A percentile compares a stretch with the other conserved stretches of the same genome.
These are phyloP conservation scores for Fusarium humuli DNA, from an alignment of 2,329 filamentous ascomycete species.

Conservation along the genomic window DNA sequence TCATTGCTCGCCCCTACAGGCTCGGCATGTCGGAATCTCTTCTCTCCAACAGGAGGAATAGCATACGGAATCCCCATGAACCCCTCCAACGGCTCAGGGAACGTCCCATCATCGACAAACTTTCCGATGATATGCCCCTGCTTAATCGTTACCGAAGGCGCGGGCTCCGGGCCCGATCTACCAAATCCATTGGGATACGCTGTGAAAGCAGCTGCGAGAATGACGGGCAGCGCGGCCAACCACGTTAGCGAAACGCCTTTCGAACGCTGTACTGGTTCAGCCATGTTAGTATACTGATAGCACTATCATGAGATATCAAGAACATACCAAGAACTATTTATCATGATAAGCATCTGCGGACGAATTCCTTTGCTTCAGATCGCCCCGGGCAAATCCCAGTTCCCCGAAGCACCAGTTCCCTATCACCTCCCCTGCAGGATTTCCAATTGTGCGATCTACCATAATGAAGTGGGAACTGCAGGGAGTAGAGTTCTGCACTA, in stretches of 20 bases:
- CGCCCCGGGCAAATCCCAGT: neutral
- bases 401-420: constrained; percentile 17
- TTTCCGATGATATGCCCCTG: constrained; percentile 50
- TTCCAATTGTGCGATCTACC: neutral
- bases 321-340: constrained; percentile 12
- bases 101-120: constrained; percentile 47
- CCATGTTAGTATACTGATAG: constrained; percentile 18
- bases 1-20: constrained; percentile 45
- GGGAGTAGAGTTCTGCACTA: constrained; percentile 4
- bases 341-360: constrained; percentile 20
- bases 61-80: constrained; percentile 63
- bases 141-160: constrained; percentile 44
- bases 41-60: constrained; percentile 56
- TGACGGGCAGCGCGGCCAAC: constrained; percentile 35
- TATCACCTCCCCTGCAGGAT: constrained; percentile 35
- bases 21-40: constrained; percentile 55
- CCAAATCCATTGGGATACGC: constrained; percentile 23
- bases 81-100: constrained; percentile 50
- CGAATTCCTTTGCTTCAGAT: neutral
- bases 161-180: constrained; percentile 6
- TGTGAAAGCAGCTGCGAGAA: constrained; percentile 27
- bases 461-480: constrained; percentile 21
- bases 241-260: constrained; percentile 24
- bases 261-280: constrained; percentile 8
- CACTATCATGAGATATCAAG: neutral